Percentiles rank a stretch among this genome's conserved stretches.
Evolutionary conservation across 2,329 filamentous ascomycete genomes (phyloP).

Genomic region (Fusarium brevicatenulatum): DNA sequence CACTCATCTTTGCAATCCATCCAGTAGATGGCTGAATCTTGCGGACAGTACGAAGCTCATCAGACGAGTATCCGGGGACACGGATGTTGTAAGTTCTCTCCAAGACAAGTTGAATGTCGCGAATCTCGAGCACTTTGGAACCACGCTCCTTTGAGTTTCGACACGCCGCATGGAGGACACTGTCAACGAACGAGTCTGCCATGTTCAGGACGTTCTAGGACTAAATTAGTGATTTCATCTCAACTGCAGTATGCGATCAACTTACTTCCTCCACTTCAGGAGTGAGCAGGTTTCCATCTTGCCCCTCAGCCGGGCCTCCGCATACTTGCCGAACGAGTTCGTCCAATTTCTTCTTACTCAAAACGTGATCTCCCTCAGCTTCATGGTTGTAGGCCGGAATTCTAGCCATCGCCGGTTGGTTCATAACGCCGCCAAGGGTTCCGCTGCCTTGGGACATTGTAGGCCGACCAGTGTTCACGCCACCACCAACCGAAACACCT

Average conservation of each 20-base stretch:
- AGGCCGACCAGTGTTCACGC: slow-evolving; percentile 74
- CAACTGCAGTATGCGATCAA: neutral
- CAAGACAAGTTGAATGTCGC: slow-evolving; percentile 83
- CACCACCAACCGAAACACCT: slow-evolving; percentile 76
- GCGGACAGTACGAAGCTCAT: slow-evolving; percentile 92
- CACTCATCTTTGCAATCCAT: slow-evolving; percentile 98
- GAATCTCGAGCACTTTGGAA: slow-evolving; percentile 88
- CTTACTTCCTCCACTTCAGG: slow-evolving; percentile 95
- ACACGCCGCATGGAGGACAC: slow-evolving; percentile 86
- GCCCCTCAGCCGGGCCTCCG: slow-evolving; percentile 77
- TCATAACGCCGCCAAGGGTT: slow-evolving; percentile 82
- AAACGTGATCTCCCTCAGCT: slow-evolving; percentile 87
- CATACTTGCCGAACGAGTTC: slow-evolving; percentile 95
- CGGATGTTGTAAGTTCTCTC: slow-evolving; percentile 90
- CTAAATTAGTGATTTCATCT: slow-evolving; percentile 29
- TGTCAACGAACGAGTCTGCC: slow-evolving; percentile 95
- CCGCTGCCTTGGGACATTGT: slow-evolving; percentile 83
- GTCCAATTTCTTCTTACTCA: slow-evolving; percentile 98
- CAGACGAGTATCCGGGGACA: slow-evolving; percentile 92
- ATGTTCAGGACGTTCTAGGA: slow-evolving; percentile 83
- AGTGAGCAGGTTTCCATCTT: slow-evolving; percentile 80
- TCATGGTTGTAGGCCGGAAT: slow-evolving; percentile 87
- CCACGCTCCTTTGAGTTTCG: slow-evolving; percentile 92
- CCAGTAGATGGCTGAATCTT: slow-evolving; percentile 88
- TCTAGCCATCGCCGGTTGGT: slow-evolving; percentile 85